Conservation (phyloP, 768 basidiomycete species). For the Suillus discolor region DNA sequence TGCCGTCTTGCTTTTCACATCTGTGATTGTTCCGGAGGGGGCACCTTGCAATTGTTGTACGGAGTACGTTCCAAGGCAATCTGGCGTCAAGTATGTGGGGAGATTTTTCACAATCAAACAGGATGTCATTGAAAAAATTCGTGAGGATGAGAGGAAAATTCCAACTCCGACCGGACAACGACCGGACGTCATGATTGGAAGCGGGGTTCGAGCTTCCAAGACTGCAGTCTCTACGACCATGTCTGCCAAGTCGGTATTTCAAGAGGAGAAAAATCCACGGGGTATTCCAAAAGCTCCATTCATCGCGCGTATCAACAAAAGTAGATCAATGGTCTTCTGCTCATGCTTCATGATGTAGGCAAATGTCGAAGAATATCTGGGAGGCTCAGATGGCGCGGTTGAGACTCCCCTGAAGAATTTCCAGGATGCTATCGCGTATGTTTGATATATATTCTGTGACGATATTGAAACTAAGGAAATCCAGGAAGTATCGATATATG, state of each 20-base stretch:
- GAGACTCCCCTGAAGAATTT: constrained; percentile 79
- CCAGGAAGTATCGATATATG: constrained; percentile 99
- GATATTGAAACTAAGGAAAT: constrained; percentile 29
- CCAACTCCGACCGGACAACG: too few relatives aligned
- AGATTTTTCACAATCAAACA: constrained; percentile 84
- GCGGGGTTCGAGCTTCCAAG: background rate
- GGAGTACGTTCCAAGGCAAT: constrained; percentile 68
- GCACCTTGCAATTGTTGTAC: constrained; percentile 47
- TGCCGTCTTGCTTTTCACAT: constrained; percentile 80
- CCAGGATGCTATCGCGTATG: constrained; percentile 94
- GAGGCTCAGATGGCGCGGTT: constrained; percentile 73
- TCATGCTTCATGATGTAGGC: constrained; percentile 48
- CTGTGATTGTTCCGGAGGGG: constrained; percentile 79
- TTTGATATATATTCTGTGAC: constrained; percentile 11
- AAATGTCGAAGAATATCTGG: constrained; percentile 86
- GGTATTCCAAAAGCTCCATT: constrained; percentile 97
- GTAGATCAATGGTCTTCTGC: background rate
- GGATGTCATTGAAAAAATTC: constrained; percentile 54
- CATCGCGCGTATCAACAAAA: constrained; percentile 61
- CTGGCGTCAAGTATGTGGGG: constrained; percentile 66
- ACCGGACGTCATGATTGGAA: too few relatives aligned
- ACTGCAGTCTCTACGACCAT: constrained; percentile 13
- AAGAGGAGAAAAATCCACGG: constrained; percentile 72
- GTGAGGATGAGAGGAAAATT: background rate
- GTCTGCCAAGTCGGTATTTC: constrained; percentile 33